Conservation (phyloP, 139 green algal species). For the Picochlorum costavermella region DNA sequence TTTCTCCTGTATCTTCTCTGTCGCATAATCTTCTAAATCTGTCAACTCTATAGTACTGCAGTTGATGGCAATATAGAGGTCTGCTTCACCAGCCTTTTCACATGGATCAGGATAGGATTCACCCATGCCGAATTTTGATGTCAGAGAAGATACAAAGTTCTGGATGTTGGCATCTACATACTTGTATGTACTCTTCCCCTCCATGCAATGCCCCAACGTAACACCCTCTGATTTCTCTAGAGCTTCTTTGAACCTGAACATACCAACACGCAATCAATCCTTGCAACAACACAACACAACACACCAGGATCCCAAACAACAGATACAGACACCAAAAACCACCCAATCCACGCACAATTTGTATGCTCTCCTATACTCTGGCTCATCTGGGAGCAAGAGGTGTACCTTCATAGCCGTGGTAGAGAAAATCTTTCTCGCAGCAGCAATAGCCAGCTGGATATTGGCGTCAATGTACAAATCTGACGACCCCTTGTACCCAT, state of each 20-base stretch:
- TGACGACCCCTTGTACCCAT: slow-evolving; percentile 74
- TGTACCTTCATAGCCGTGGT: slow-evolving; percentile 52
- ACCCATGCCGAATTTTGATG: background rate
- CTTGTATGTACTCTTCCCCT: slow-evolving; percentile 34
- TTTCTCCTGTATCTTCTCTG: slow-evolving; percentile 33
- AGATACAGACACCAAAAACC: background rate
- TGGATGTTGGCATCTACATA: background rate
- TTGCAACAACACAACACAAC: background rate
- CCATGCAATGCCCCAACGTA: slow-evolving; percentile 64
- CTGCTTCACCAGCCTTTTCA: slow-evolving; percentile 43
- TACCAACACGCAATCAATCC: background rate
- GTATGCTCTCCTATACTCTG: slow-evolving; percentile 64
- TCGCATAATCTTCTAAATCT: slow-evolving; percentile 54
- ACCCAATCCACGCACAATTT: slow-evolving; percentile 40
- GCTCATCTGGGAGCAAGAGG: slow-evolving; percentile 71
- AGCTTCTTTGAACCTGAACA: slow-evolving; percentile 50
- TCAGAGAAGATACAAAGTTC: slow-evolving; percentile 26
- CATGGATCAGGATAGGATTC: slow-evolving; percentile 2
- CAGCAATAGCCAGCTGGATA: slow-evolving; percentile 71
- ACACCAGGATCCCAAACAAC: background rate
- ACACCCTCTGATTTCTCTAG: slow-evolving; percentile 49
- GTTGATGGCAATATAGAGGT: slow-evolving; percentile 86
- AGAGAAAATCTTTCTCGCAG: slow-evolving; percentile 41
- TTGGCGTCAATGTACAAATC: slow-evolving; percentile 89
- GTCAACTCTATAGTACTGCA: slow-evolving; percentile 67